Percentiles rank a stretch among this genome's conserved stretches.
phyloP scores from a whole-genome alignment of 768 basidiomycete genomes.

The Tephrocybe rancida region DNA sequence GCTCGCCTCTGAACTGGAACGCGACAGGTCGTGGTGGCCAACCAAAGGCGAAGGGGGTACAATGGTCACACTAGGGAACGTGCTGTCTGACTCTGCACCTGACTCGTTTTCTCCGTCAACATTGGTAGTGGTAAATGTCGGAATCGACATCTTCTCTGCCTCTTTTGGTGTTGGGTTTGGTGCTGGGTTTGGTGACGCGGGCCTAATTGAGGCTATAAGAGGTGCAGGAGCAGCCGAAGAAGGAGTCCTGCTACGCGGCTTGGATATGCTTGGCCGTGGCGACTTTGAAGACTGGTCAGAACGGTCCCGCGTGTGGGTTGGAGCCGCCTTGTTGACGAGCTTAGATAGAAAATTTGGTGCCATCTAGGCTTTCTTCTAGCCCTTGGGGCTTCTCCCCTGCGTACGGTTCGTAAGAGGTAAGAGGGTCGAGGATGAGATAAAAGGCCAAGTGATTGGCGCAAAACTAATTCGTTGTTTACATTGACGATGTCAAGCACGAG shows the following conservation, averaged over 20 bases:
- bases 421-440: not conserved
- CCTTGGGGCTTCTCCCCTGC: not conserved
- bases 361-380: constrained; percentile 24
- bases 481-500: not conserved
- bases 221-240: constrained; percentile 19
- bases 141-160: constrained; percentile 10
- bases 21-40: constrained; percentile 23
- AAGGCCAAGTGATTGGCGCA: not conserved
- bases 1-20: constrained; percentile 27
- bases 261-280: constrained; percentile 18
- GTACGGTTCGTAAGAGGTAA: not conserved
- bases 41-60: constrained; percentile 47
- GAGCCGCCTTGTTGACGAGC: constrained; percentile 33
- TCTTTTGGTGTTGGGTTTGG: constrained; percentile 10
- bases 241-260: constrained; percentile 23
- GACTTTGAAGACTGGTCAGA: constrained; percentile 30
- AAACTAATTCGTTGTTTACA: not conserved
- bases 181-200: constrained; percentile 11
- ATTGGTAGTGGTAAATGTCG: constrained; percentile 24
- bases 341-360: constrained; percentile 41
- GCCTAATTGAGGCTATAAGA: not conserved
- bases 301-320: constrained; percentile 29
- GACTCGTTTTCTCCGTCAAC: constrained; percentile 15
- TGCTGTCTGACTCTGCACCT: constrained; percentile 28
- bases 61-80: constrained; percentile 44